These are phyloP conservation scores for Linnemannia zychae DNA, from an alignment of 192 early-diverging fungal genomes.

Conservation along the genomic window DNA sequence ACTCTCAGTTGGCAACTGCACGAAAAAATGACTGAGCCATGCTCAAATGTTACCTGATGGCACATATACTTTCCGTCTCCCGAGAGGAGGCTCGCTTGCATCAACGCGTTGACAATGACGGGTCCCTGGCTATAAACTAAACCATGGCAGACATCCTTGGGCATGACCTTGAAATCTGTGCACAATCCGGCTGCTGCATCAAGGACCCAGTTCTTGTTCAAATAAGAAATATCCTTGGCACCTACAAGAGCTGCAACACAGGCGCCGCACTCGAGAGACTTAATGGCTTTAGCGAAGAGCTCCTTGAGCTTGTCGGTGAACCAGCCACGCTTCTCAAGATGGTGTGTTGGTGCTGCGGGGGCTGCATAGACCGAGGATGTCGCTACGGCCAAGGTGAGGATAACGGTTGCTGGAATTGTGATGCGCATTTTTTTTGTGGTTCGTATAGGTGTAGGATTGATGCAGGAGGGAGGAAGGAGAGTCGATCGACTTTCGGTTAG, in stretches of 20 bases:
- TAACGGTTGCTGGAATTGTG: constrained; percentile 24
- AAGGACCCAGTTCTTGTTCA: constrained; percentile 59
- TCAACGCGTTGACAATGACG: constrained; percentile 52
- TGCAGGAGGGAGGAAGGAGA: background rate
- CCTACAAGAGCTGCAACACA: constrained; percentile 60
- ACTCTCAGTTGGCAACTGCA: too few species aligned
- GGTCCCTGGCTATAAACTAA: constrained; percentile 64
- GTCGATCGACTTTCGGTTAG: background rate
- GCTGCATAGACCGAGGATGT: constrained; percentile 43
- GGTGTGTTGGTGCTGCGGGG: constrained; percentile 13
- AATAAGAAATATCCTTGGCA: constrained; percentile 59
- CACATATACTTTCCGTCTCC: constrained; percentile 64
- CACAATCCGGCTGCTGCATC: constrained; percentile 51
- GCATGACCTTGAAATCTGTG: constrained; percentile 42
- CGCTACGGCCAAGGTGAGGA: constrained; percentile 39
- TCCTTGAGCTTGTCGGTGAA: constrained; percentile 36
- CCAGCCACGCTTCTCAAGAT: constrained; percentile 46
- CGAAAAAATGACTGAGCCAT: too few species aligned
- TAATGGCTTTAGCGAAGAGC: constrained; percentile 38
- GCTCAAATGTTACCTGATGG: constrained; percentile 32
- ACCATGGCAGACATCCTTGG: constrained; percentile 63
- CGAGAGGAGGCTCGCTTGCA: constrained; percentile 41
- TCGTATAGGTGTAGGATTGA: background rate
- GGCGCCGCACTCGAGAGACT: constrained; percentile 56
- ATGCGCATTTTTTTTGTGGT: constrained; percentile 26